phyloP scores from a whole-genome alignment of 108 stramenopile genomes.

The Cyclotella choctawhatcheeana region DNA sequence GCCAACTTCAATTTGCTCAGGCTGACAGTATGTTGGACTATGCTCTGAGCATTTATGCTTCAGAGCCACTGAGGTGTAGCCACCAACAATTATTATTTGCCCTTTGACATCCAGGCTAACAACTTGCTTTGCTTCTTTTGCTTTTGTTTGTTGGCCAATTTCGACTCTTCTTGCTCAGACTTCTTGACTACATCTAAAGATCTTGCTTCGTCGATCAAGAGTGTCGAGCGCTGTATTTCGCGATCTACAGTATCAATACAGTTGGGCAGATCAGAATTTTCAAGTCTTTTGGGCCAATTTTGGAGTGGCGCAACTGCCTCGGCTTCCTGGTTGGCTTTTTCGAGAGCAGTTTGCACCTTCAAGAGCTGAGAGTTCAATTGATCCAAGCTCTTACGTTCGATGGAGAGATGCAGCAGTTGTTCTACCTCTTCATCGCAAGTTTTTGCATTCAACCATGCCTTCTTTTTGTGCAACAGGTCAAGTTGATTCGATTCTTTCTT shows the following conservation, averaged over 20 bases:
- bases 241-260: neutral
- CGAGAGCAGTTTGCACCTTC: neutral
- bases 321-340: neutral
- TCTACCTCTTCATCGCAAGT: neutral
- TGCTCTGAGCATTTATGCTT: too few relatives aligned
- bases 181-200: neutral
- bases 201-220: neutral
- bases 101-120: neutral
- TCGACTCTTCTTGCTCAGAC: neutral
- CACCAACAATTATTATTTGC: too few relatives aligned
- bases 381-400: neutral
- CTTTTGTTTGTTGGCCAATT: neutral
- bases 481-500: neutral
- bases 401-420: neutral
- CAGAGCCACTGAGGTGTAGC: too few relatives aligned
- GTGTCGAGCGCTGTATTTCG: neutral
- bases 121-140: neutral
- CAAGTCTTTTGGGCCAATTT: too few relatives aligned
- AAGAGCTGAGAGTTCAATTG: neutral
- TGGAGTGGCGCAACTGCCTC: neutral
- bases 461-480: neutral
- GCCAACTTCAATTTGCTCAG: too few relatives aligned
- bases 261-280: neutral
- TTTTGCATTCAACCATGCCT: conserved; percentile 1
- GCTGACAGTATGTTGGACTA: too few relatives aligned